Evolutionary conservation across 306 rosid species (phyloP), one percentile per base, ranked within the genome.

Genomic region (Potentilla sterilis): DNA sequence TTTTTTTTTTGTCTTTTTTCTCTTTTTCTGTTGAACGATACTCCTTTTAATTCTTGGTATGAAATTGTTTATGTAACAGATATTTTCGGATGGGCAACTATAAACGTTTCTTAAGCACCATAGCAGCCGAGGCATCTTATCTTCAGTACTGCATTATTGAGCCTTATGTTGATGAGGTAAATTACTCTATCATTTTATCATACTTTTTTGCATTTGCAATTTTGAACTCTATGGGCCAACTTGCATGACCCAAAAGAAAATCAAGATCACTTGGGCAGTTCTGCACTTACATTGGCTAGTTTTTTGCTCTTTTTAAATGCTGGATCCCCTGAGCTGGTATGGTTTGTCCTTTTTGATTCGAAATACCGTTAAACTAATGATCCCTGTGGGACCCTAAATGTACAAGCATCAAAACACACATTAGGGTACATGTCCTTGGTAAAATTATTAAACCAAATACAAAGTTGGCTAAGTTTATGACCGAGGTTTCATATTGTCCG

Each of bases 61-160:
- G 62, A 21, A 65, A 37, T 32, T 81, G 69, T 82, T 79, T 81
- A 47, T 71, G 57, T 52, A 74, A 78, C 89, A 95, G 98, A 62
- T 89, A 77, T 48, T 87, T 84, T 61, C 90, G 90, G 61, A 71
- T 87, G 46, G 90, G 95, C 70, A 95, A 92, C 79, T 92, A 92
- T 76, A 84, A 76, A 73, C 81, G 83, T 72, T 92, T 94, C 82
- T 79, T 90, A 64, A 70, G 83, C 6, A 83, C 88, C 24, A 49
- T 81, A 32, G 92, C 88, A 73, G 82, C 87, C 16, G 85, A 89
- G 74, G 96, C 92, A 67, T 88, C 98, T 69, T 81, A 86, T 75
- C 85, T 92, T 64, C 98, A 94, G 75, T 92, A 88, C 84, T 94
- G 97, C 81, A 79, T 92, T 57, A 72, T 92, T 85, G 94, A 87